These are phyloP conservation scores for Backusella morwellensis DNA, from an alignment of 192 early-diverging fungal genomes.

Conservation along the genomic window DNA sequence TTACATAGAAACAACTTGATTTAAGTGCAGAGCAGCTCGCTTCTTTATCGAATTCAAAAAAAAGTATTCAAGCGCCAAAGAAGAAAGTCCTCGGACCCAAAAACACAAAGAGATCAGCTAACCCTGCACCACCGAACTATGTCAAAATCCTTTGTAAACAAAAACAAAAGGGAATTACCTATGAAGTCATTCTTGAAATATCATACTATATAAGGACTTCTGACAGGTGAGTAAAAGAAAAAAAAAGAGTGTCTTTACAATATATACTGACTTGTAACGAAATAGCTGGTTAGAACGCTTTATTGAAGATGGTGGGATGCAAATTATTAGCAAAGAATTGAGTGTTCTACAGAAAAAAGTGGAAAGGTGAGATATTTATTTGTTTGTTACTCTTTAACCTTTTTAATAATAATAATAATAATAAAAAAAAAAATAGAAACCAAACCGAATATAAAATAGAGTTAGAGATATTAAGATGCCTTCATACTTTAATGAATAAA, in stretches of 20 bases:
- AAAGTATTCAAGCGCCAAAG: neutral
- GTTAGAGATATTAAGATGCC: slow-evolving; percentile 72
- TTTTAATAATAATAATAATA: neutral
- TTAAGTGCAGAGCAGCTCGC: slow-evolving; percentile 8
- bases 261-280: neutral
- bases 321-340: slow-evolving; percentile 63
- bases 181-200: slow-evolving; percentile 10
- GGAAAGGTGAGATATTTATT: slow-evolving; percentile 36
- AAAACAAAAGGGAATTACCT: slow-evolving; percentile 16
- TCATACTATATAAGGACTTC: slow-evolving; percentile 14
- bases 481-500: slow-evolving; percentile 72
- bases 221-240: neutral
- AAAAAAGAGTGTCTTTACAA: neutral
- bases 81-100: neutral
- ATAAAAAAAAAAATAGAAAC: slow-evolving; percentile 23
- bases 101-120: neutral
- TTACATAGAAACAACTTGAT: slow-evolving; percentile 11
- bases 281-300: slow-evolving; percentile 69
- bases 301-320: slow-evolving; percentile 71
- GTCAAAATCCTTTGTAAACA: slow-evolving; percentile 13
- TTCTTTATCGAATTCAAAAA: neutral
- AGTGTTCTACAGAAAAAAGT: slow-evolving; percentile 54
- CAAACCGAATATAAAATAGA: slow-evolving; percentile 68
- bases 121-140: slow-evolving; percentile 8
- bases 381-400: neutral